Base-by-base conservation (phyloP, 352 stramenopile genomes). In the Phytophthora cactorum region DNA sequence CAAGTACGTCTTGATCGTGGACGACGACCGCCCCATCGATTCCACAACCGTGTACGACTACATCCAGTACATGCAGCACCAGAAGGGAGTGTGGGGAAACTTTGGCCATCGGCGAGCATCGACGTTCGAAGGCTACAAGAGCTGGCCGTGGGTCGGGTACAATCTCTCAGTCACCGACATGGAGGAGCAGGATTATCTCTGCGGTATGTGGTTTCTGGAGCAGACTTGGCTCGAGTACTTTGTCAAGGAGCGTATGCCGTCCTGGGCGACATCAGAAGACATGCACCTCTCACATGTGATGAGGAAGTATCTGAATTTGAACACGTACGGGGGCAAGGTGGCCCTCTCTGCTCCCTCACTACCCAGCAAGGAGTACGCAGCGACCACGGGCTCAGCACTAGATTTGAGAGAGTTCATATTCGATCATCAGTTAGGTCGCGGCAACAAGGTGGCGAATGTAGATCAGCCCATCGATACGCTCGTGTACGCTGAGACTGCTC, bases 191-290 rank as follows among this genome's bases (percentile, higher is more conserved):
- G 81, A 89, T 34, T 89, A 89, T 44, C 71, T 88, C 31, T 77
- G 81, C 52, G 81, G 81, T 1, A 89, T 89, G 81, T 89, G 81
- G 81, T 88, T 88, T 41, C 41, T 89, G 4, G 66, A 89, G 51
- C 78, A 89, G 44, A 75, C 68, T 9, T 89, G 79, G 81, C 77
- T 89, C 31, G 81, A 89, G 61, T 86, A 86, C 45, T 89, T 89
- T 50, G 68, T 80, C 31, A 88, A 88, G 39, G 81, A 90, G 52
- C 77, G 77, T 2, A 58, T 66, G 17, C 79, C 81, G 27, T 79
- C 73, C 8, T 88, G 79, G 77, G 66, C 64, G 14, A 88, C 79
- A 4, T 72, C 79, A 1, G 79, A 90, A 22, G 77, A 90, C 49
- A 90, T 88, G 79, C 81, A 90, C 31, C 57, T 88, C 7, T 88